Percentiles rank a stretch among this genome's conserved stretches.
Evolutionary conservation across 225 moss, liverwort and hornwort genomes (phyloP).

Genomic region (Anthoceros angustus): DNA sequence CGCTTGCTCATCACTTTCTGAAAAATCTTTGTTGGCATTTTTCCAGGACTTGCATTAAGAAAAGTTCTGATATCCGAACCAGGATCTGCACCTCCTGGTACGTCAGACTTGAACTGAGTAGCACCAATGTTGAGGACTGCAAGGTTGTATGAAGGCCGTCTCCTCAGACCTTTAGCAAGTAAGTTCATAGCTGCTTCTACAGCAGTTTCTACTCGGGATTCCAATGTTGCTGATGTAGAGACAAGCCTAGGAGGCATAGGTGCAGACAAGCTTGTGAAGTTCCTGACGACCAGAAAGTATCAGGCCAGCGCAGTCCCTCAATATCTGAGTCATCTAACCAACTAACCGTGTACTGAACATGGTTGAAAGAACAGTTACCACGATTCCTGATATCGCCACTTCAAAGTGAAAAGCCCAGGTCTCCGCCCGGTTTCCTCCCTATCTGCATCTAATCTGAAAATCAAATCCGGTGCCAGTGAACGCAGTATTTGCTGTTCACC

Average conservation of each 20-base stretch:
- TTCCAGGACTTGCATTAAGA: conserved; percentile 11
- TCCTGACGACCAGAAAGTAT: conserved; percentile 17
- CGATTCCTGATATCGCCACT: conserved; percentile 37
- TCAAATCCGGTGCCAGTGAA: conserved; percentile 37
- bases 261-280: conserved; percentile 31
- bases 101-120: conserved; percentile 26
- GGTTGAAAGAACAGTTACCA: background rate
- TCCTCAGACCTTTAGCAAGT: conserved; percentile 18
- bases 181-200: conserved; percentile 32
- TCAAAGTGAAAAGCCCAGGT: conserved; percentile 37
- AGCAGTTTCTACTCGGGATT: conserved; percentile 27
- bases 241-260: conserved; percentile 33
- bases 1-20: conserved; percentile 34
- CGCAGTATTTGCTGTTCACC: conserved; percentile 28
- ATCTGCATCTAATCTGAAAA: conserved; percentile 43
- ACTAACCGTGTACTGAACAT: background rate
- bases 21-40: background rate
- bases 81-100: conserved; percentile 9
- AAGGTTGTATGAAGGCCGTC: conserved; percentile 25
- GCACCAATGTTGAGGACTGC: conserved; percentile 47
- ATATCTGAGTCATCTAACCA: background rate
- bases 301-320: conserved; percentile 17
- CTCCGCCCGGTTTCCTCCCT: conserved; percentile 32
- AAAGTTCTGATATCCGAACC: conserved; percentile 32
- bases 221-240: conserved; percentile 13